A percentile compares a stretch with the other conserved stretches of the same genome.
Conservation (phyloP, 768 basidiomycete species). For the Strobilomyces echinocephalus region DNA sequence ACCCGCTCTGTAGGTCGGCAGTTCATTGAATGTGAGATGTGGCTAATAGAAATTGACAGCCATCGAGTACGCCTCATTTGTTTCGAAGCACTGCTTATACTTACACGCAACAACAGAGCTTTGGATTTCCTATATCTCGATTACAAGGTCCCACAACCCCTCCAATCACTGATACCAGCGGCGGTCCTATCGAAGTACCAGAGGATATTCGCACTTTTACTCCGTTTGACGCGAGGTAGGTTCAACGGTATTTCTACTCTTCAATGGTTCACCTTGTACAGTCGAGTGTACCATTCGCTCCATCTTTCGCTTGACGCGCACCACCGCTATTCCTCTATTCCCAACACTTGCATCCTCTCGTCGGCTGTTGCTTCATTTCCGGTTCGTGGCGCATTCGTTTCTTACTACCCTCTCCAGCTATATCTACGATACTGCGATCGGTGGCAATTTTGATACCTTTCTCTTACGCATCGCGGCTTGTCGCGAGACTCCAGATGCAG, state of each 20-base stretch:
- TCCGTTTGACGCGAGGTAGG: conserved; percentile 75
- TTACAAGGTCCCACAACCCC: conserved; percentile 80
- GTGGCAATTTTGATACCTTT: conserved; percentile 71
- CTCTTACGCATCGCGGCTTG: conserved; percentile 37
- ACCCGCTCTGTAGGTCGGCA: conserved; percentile 67
- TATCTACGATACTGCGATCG: conserved; percentile 77
- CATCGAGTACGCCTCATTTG: conserved; percentile 18
- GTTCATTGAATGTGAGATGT: neutral
- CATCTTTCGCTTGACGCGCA: conserved; percentile 59
- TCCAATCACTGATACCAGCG: conserved; percentile 68
- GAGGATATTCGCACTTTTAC: conserved; percentile 71
- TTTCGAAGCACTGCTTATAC: neutral
- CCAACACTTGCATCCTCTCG: conserved; percentile 51
- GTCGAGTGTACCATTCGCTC: conserved; percentile 66
- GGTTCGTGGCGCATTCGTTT: conserved; percentile 72
- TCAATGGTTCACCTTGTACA: conserved; percentile 22
- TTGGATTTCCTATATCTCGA: conserved; percentile 88
- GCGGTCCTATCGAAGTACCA: conserved; percentile 81
- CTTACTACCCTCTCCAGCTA: conserved; percentile 63
- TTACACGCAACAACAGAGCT: conserved; percentile 45
- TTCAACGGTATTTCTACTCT: neutral
- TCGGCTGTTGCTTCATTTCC: conserved; percentile 58
- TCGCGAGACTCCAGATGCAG: conserved; percentile 17
- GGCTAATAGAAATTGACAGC: conserved; percentile 13
- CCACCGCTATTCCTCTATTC: conserved; percentile 45